phyloP scores from a whole-genome alignment of 257 asterid species.

The Solanum bukasovii region DNA sequence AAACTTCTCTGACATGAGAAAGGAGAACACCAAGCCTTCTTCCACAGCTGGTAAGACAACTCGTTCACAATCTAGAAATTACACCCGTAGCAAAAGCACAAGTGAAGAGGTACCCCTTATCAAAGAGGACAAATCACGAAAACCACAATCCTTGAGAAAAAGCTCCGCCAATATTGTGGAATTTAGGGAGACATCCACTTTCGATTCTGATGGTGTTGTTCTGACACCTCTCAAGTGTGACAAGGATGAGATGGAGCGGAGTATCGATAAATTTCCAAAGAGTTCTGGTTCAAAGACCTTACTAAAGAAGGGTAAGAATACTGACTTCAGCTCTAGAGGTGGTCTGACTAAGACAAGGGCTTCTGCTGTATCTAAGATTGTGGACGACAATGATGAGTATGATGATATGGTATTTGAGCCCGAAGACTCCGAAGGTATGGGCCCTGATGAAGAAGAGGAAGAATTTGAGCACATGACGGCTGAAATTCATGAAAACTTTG shows the following conservation, averaged over 20 bases:
- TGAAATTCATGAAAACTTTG: constrained; percentile 2
- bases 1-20: constrained; percentile 69
- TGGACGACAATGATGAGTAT: constrained; percentile 30
- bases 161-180: constrained; percentile 42
- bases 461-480: constrained; percentile 29
- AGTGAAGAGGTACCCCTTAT: constrained; percentile 39
- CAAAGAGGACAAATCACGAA: constrained; percentile 65
- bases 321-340: constrained; percentile 37
- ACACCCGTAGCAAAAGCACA: constrained; percentile 51
- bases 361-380: constrained; percentile 25
- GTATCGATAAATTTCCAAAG: constrained; percentile 15
- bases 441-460: constrained; percentile 39
- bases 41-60: constrained; percentile 38
- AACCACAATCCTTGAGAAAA: constrained; percentile 51
- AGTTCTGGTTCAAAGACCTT: constrained; percentile 39
- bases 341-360: constrained; percentile 34
- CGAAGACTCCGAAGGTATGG: constrained; percentile 34
- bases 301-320: constrained; percentile 55
- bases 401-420: constrained; percentile 41
- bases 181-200: constrained; percentile 26
- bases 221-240: constrained; percentile 26
- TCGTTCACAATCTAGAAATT: constrained; percentile 55
- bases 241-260: background rate
- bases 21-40: constrained; percentile 71
- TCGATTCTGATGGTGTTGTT: constrained; percentile 42